These are phyloP conservation scores for Tubosaeta sp. DNA, from an alignment of 768 basidiomycete genomes.

Conservation along the genomic window DNA sequence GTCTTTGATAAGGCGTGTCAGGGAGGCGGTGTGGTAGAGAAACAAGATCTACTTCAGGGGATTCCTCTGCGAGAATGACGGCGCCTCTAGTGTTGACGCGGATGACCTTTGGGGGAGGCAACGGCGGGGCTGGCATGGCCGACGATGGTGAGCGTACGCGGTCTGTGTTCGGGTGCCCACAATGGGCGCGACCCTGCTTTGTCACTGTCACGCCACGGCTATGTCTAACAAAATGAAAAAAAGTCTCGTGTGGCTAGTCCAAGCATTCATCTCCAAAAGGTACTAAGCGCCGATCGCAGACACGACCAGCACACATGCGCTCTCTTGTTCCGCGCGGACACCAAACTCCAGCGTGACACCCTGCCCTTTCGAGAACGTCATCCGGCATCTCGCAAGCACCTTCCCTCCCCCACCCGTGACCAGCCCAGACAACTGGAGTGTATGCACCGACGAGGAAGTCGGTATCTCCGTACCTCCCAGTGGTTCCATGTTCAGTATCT, in stretches of 20 bases:
- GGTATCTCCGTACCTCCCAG: conserved; percentile 88
- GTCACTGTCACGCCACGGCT: conserved; percentile 20
- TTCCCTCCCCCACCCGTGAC: conserved; percentile 94
- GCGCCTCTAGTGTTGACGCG: conserved; percentile 95
- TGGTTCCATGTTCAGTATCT: conserved; percentile 95
- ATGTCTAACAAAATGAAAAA: background rate
- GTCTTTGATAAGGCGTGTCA: conserved; percentile 47
- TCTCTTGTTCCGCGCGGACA: conserved; percentile 88
- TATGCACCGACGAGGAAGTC: conserved; percentile 82
- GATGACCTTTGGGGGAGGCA: conserved; percentile 82
- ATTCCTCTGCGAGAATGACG: conserved; percentile 89
- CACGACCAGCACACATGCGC: conserved; percentile 82
- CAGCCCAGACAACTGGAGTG: conserved; percentile 88
- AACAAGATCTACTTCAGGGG: conserved; percentile 69
- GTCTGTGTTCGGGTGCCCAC: conserved; percentile 11
- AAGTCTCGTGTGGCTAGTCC: background rate
- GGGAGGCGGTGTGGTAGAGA: conserved; percentile 4
- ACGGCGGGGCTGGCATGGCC: conserved; percentile 49
- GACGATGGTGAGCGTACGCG: conserved; percentile 10
- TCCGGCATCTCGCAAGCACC: conserved; percentile 88
- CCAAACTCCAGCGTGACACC: conserved; percentile 92
- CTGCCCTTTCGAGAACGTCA: conserved; percentile 87
- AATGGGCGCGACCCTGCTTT: conserved; percentile 2
- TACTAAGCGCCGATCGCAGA: conserved; percentile 75
- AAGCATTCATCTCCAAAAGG: too few species aligned